phyloP scores from a whole-genome alignment of 2,329 filamentous ascomycete genomes.

The Podosphaera fusca region DNA sequence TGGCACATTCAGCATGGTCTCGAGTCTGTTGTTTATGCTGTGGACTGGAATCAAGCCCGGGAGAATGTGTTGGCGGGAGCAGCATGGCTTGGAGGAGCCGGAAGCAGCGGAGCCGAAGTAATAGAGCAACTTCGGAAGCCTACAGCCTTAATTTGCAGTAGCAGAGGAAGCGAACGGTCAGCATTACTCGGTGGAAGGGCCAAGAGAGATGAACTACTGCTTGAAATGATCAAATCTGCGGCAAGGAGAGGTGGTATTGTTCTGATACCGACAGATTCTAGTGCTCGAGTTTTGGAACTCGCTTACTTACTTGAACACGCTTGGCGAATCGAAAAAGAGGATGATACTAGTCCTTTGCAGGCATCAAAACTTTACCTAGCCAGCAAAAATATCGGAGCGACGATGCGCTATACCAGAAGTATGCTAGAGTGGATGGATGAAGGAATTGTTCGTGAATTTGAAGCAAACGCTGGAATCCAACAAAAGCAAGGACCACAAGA shows the following conservation, averaged over 20 bases:
- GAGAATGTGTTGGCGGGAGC: constrained; percentile 89
- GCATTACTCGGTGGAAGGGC: constrained; percentile 49
- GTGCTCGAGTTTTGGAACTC: constrained; percentile 77
- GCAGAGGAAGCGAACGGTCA: constrained; percentile 50
- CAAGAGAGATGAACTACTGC: constrained; percentile 64
- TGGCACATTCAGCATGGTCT: constrained; percentile 96
- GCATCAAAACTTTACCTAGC: constrained; percentile 53
- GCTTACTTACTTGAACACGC: constrained; percentile 82
- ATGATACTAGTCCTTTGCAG: constrained; percentile 27
- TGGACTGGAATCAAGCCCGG: constrained; percentile 94
- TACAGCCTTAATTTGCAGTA: constrained; percentile 82
- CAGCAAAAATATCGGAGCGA: constrained; percentile 65
- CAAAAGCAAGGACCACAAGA: constrained; percentile 15
- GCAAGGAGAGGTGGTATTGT: constrained; percentile 71
- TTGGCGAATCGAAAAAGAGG: constrained; percentile 46
- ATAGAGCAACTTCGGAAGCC: constrained; percentile 85
- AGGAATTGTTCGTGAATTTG: constrained; percentile 76
- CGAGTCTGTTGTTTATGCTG: constrained; percentile 91
- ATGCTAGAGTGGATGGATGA: constrained; percentile 99
- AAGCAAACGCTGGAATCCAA: constrained; percentile 30
- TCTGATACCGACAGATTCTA: constrained; percentile 82
- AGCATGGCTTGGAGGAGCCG: constrained; percentile 72
- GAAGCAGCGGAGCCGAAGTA: constrained; percentile 63
- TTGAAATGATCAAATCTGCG: constrained; percentile 61
- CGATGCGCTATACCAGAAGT: constrained; percentile 73